Base-by-base conservation (phyloP, 257 asterid genomes). In the Thymus mandschuricus region DNA sequence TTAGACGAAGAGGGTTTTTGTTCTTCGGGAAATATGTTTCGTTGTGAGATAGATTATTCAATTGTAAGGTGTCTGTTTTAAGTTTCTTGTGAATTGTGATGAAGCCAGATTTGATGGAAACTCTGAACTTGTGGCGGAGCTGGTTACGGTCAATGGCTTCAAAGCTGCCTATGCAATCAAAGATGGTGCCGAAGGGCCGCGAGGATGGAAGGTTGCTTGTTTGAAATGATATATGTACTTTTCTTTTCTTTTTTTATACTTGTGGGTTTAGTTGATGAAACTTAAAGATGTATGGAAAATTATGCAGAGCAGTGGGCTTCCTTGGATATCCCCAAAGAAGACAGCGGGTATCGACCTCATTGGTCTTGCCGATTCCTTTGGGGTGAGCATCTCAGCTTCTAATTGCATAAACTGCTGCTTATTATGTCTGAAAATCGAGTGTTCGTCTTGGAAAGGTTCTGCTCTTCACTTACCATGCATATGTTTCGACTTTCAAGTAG, bases 41-140 rank as follows among this genome's bases (percentile, higher is more conserved):
- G 28, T 10, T 34, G 12, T 51, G 70, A 72, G 49, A 72, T 9
- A 72, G 49, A 72, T 9, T 10, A 40, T 72, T 15, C 6, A 61
- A 28, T 44, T 60, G 38, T 43, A 69, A 55, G 71, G 68, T 58
- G 38, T 46, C 54, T 38, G 58, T 72, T 70, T 64, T 73, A 57
- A 79, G 56, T 57, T 81, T 66, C 57, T 72, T 10, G 35, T 82
- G 65, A 75, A 77, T 82, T 83, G 90, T 73, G 83, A 81, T 91
- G 96, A 92, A 89, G 98, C 95, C 93, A 95, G 99, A 87, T 92
- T 88, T 79, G 97, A 92, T 82, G 97, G 98, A 55, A 95, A 90
- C 88, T 95, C 99, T 60, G 99, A 95, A 76, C 94, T 95, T 76
- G 97, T 92, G 1, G 97, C 97, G 27, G 96, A 92, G 90, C 86